Percentiles rank a stretch among this genome's conserved stretches.
Evolutionary conservation across 176 grass and related monocot genomes (phyloP).

Genomic region (Oryza nivara): DNA sequence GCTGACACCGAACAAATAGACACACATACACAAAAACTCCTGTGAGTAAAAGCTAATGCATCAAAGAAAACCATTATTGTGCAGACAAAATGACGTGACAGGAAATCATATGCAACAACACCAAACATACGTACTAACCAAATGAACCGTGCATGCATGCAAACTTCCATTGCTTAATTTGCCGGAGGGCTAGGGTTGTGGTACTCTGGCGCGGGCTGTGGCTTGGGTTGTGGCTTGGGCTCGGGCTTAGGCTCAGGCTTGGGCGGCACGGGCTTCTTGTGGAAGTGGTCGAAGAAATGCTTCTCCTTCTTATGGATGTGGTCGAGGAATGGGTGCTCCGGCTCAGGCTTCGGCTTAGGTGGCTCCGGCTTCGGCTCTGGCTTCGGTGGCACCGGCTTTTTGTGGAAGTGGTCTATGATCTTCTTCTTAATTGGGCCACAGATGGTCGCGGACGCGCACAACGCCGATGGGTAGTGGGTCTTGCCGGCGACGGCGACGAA

Average conservation of each 20-base stretch:
- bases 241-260: background rate
- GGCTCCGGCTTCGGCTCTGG: background rate
- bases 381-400: background rate
- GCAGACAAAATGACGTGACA: too few relatives aligned
- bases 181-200: background rate
- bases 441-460: background rate
- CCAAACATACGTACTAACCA: too few relatives aligned
- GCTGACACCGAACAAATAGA: background rate
- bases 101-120: too few relatives aligned
- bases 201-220: background rate
- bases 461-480: background rate
- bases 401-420: constrained; percentile 26
- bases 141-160: too few relatives aligned
- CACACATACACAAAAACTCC: background rate
- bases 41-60: too few relatives aligned
- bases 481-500: constrained; percentile 23
- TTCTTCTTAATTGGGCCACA: background rate
- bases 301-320: background rate
- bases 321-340: background rate
- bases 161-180: background rate
- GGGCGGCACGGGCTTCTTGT: background rate
- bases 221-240: background rate
- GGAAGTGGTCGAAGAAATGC: background rate
- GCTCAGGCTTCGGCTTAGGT: background rate
- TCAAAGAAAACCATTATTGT: too few relatives aligned